Percentiles rank a stretch among this genome's conserved stretches.
These are phyloP conservation scores for Leccinum barrowsii DNA, from an alignment of 768 basidiomycete species.

Conservation along the genomic window DNA sequence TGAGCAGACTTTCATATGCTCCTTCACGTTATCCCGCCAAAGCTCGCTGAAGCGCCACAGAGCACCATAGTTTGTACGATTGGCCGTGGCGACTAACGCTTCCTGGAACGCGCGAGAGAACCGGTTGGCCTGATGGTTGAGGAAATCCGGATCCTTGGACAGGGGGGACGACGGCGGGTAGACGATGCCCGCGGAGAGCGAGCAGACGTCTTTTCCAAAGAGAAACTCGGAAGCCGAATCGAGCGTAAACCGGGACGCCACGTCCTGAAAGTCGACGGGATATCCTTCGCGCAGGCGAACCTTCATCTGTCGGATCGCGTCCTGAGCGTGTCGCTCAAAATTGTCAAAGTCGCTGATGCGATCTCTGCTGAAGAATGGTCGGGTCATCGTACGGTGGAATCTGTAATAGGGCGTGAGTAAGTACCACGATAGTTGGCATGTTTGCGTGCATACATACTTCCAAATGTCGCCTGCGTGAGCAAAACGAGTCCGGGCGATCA, in stretches of 20 bases:
- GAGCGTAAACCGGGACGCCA: conserved; percentile 46
- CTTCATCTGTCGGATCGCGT: conserved; percentile 33
- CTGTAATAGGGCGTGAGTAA: conserved; percentile 13
- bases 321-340: conserved; percentile 36
- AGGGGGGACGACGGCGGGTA: conserved; percentile 28
- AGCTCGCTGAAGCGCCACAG: conserved; percentile 46
- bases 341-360: conserved; percentile 39
- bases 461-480: conserved; percentile 31
- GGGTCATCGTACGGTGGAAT: conserved; percentile 42
- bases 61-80: conserved; percentile 36
- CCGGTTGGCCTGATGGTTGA: too few relatives aligned
- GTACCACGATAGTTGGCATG: too few relatives aligned
- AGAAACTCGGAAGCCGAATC: conserved; percentile 59
- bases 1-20: conserved; percentile 39
- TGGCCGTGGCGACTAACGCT: conserved; percentile 28
- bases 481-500: background rate
- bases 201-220: conserved; percentile 41
- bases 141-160: conserved; percentile 20
- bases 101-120: too few relatives aligned
- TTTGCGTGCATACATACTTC: conserved; percentile 29
- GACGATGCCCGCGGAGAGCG: conserved; percentile 36
- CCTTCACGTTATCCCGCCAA: conserved; percentile 40
- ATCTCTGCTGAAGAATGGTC: conserved; percentile 40
- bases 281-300: conserved; percentile 33
- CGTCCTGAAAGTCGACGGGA: conserved; percentile 43